These are phyloP conservation scores for Amanita molliuscula DNA, from an alignment of 768 basidiomycete genomes.

Conservation along the genomic window DNA sequence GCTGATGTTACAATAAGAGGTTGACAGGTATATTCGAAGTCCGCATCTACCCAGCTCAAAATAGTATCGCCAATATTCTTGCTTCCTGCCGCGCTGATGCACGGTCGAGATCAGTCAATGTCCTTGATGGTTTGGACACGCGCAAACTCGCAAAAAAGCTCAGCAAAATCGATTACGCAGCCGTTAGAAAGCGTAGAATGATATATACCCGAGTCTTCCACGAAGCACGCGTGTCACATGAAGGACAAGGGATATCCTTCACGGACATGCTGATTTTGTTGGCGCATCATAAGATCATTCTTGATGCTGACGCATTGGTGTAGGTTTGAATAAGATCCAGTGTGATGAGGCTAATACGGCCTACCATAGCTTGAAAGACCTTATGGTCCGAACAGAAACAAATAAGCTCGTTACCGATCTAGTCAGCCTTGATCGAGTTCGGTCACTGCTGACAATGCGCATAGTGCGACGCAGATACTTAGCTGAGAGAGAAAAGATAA, in stretches of 20 bases:
- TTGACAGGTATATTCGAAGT: constrained; percentile 84
- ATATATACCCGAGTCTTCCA: constrained; percentile 75
- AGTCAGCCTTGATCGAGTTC: constrained; percentile 78
- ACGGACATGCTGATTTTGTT: constrained; percentile 80
- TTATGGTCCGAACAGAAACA: constrained; percentile 64
- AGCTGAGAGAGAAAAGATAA: constrained; percentile 32
- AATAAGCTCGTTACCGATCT: constrained; percentile 75
- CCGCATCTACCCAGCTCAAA: constrained; percentile 68
- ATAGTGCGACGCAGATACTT: constrained; percentile 63
- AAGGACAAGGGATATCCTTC: constrained; percentile 80
- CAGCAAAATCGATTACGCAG: constrained; percentile 50
- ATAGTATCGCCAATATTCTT: constrained; percentile 50
- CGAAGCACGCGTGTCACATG: constrained; percentile 70
- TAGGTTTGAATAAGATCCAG: constrained; percentile 29
- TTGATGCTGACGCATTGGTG: constrained; percentile 83
- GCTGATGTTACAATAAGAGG: constrained; percentile 35
- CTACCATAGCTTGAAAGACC: constrained; percentile 60
- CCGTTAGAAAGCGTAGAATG: constrained; percentile 55
- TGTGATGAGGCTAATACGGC: neutral
- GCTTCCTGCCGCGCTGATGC: constrained; percentile 32
- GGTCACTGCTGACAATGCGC: constrained; percentile 70
- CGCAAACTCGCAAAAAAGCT: constrained; percentile 49
- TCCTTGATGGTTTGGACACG: constrained; percentile 51
- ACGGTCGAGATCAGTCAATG: constrained; percentile 21
- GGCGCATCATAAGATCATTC: constrained; percentile 86